A percentile compares a stretch with the other conserved stretches of the same genome.
These are phyloP conservation scores for Chaetomium sp. DNA, from an alignment of 2,329 filamentous ascomycete genomes.

Conservation along the genomic window DNA sequence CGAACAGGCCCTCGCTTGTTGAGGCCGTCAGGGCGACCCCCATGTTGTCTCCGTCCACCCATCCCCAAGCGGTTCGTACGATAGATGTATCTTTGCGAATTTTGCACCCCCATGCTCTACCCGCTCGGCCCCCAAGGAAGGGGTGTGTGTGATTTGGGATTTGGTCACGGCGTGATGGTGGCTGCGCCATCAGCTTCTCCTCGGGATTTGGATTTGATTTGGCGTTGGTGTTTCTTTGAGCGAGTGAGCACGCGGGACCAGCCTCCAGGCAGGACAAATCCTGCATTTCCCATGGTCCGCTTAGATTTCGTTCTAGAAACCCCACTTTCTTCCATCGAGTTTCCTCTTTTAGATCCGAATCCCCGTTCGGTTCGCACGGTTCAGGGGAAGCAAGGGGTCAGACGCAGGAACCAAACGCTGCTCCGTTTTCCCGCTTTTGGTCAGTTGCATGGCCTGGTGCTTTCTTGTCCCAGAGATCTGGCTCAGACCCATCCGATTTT, in stretches of 20 bases:
- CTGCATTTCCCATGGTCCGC: conserved; percentile 1
- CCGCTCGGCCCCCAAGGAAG: too few species aligned
- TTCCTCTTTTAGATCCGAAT: not conserved
- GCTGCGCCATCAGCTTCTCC: too few species aligned
- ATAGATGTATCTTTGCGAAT: too few species aligned
- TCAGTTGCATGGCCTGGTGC: not conserved
- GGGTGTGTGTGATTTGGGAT: too few species aligned
- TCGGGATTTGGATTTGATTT: not conserved
- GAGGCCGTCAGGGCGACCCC: too few species aligned
- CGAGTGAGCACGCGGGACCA: not conserved
- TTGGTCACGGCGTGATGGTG: too few species aligned
- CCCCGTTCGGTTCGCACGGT: not conserved
- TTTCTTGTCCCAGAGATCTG: not conserved
- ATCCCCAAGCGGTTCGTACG: too few species aligned
- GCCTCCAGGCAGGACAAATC: not conserved
- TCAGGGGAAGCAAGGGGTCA: not conserved
- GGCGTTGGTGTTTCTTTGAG: not conserved
- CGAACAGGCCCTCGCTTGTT: too few species aligned
- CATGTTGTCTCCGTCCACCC: too few species aligned
- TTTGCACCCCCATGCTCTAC: too few species aligned
- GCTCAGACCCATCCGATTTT: not conserved
- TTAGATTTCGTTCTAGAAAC: conserved; percentile 7
- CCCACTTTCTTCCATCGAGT: conserved; percentile 7
- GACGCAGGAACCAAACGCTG: not conserved
- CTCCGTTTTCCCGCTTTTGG: not conserved